Base-by-base conservation (phyloP, 768 basidiomycete species). In the Phylloporus scabripes region DNA sequence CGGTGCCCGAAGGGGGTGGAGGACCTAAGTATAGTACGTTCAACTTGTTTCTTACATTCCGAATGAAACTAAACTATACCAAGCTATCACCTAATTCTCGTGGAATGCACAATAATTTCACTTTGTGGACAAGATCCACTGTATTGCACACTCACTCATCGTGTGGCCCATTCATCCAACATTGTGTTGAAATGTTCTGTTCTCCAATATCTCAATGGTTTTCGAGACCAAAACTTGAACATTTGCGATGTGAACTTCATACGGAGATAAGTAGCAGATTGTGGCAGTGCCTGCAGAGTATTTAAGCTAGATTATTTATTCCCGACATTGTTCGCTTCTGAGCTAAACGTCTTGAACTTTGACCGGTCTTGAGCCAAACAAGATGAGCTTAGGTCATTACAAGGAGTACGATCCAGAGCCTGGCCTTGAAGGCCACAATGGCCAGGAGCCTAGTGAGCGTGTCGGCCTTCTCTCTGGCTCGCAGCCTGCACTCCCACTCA, bases 1-100 rank as follows among this genome's bases (percentile, higher is more conserved):
- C 83, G 5, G 92, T 96, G 0, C 96, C 96, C 0, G 93, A 98
- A 70, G 95, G 94, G 10, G 88, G 92, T 11, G 95, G 95, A 28
- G 95, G 95, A 45, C 95, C 94, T 32, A 95, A 95, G 67, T 98
- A 96, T 63, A 87, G 93, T 95, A 58, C 31, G 61, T 48, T 4
- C 43, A 10, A n/a, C 17, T 34, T 17, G 14, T n/a, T 47, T 7
- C 6, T 7, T 11, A 38, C 9, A 15, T 23, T 18, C 11, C 8
- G 5, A 23, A 3, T 45, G 12, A 15, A 18, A 26, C 41, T 51
- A 21, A 57, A 0, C 5, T 0, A 15, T 6, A 15, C 7, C 7
- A 1, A 63, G 58, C 52, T n/a, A 43, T 62, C 41, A 61, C 60
- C 14, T 64, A 57, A 36, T 26, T 42, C 20, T 45, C 24, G 24